Base-by-base conservation (phyloP, 208 protist genomes). In the Crithidia acanthocephali region DNA sequence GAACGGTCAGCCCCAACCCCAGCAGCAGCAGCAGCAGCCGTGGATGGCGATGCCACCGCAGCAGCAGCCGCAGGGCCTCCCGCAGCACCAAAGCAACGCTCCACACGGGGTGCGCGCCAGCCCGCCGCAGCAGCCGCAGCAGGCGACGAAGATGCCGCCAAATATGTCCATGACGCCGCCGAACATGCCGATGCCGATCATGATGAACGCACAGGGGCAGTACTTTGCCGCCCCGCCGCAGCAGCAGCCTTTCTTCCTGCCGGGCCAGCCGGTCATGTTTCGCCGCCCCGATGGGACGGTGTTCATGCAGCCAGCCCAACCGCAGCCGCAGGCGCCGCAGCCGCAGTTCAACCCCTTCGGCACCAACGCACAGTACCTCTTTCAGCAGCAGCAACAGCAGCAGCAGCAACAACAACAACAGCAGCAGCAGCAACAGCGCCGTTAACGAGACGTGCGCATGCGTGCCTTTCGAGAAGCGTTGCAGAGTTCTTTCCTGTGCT, bases 281-380 rank as follows among this genome's bases (percentile, higher is more conserved):
- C 65, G 69, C 58, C 70, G 68, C 10, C 71, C 71, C 7, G 68
- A 82, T 25, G 72, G 66, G 1, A 72, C 67, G 0, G 63, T 79
- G 45, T 83, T 80, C 45, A 81, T 80, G 80, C 71, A 70, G 35
- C 33, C 57, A 27, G n/a, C n/a, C n/a, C n/a, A n/a, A n/a, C n/a
- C n/a, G n/a, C 70, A 71, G 50, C 67, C 75, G 62, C 65, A 60
- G 22, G 47, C 57, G 48, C 63, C 5, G 32, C 72, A 72, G 59
- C 74, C 60, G 42, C 70, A 64, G 35, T 57, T 84, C 16, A 73
- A 62, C 51, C 63, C 76, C 1, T 84, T 84, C 33, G 60, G 63
- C 45, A 85, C 83, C 4, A 84, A 81, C 60, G 69, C 81, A 10
- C 85, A 87, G 63, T 62, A 82, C 32, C 56, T 87, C 32, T 91